Base-by-base conservation (phyloP, 257 asterid species). In the Capsicum baccatum region DNA sequence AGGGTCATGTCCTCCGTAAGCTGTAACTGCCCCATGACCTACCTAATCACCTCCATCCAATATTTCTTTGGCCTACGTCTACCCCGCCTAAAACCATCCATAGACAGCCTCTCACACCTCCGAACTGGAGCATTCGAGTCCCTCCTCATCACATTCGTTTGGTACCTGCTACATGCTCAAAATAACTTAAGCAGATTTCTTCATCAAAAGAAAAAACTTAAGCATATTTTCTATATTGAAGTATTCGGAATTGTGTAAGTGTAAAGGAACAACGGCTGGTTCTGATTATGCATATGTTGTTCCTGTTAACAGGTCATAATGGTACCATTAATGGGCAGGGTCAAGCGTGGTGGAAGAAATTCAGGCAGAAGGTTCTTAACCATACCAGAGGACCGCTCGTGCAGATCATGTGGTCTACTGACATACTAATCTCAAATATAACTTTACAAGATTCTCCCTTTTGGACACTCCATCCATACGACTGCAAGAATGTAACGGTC, bases 321-420 rank as follows among this genome's bases (percentile, higher is more conserved):
- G 92, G 92, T 64, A 90, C 92, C 66, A 90, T 88, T 26, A 87
- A 90, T 78, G 92, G 92, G 73, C 92, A 90, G 84, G 92, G 92
- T 70, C 92, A 86, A 84, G 81, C 92, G 37, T 90, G 91, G 92
- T 90, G 92, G 92, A 90, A 88, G 87, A 90, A 88, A 79, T 90
- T 83, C 86, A 85, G 89, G 66, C 90, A 85, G 73, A 90, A 88
- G 79, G 86, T 86, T 85, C 91, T 90, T 70, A 90, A 90, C 83
- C 87, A 90, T 84, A 88, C 92, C 14, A 85, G 92, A 73, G 92
- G 92, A 21, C 91, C 91, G 37, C 92, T 90, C 71, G 86, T 90
- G 83, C 92, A 90, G 87, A 86, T 90, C 85, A 90, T 90, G 92
- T 88, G 89, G 87, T 90, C 92, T 50, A 85, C 89, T 81, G 91